A percentile compares a stretch with the other conserved stretches of the same genome.
phyloP scores from a whole-genome alignment of 306 rosid species.

The Vigna hirtella region DNA sequence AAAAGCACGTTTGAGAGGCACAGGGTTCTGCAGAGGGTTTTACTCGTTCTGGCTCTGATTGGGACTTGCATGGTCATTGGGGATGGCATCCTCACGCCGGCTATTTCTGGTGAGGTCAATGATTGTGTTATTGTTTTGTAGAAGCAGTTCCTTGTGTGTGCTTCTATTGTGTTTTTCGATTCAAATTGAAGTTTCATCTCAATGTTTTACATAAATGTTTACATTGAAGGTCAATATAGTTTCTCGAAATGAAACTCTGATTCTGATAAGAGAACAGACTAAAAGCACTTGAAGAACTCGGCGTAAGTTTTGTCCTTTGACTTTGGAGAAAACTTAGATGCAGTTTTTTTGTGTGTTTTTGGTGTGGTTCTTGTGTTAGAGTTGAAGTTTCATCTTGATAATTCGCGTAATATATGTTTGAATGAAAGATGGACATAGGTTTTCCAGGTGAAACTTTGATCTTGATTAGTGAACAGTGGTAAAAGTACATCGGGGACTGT shows the following conservation, averaged over 20 bases:
- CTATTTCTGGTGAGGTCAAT: conserved; percentile 72
- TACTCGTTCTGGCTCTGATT: conserved; percentile 88
- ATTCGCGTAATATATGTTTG: not conserved
- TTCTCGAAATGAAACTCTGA: not conserved
- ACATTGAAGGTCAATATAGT: not conserved
- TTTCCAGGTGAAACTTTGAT: not conserved
- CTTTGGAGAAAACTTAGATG: not conserved
- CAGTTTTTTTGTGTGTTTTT: not conserved
- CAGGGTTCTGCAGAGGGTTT: conserved; percentile 69
- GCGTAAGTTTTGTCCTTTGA: conserved; percentile 5
- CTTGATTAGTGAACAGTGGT: not conserved
- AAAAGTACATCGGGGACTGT: not conserved
- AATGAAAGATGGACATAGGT: not conserved
- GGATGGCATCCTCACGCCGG: conserved; percentile 93
- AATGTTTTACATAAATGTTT: not conserved
- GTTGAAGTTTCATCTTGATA: not conserved
- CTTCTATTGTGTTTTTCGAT: not conserved
- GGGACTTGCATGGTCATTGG: conserved; percentile 99
- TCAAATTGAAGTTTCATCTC: not conserved
- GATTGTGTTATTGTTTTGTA: not conserved
- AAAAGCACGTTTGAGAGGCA: conserved; percentile 72
- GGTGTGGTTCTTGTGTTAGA: not conserved
- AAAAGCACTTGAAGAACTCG: not conserved
- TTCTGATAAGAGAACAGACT: not conserved
- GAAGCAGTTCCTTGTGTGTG: not conserved